Conservation (phyloP, 129 eudicot genomes). For the Artemisia annua region DNA sequence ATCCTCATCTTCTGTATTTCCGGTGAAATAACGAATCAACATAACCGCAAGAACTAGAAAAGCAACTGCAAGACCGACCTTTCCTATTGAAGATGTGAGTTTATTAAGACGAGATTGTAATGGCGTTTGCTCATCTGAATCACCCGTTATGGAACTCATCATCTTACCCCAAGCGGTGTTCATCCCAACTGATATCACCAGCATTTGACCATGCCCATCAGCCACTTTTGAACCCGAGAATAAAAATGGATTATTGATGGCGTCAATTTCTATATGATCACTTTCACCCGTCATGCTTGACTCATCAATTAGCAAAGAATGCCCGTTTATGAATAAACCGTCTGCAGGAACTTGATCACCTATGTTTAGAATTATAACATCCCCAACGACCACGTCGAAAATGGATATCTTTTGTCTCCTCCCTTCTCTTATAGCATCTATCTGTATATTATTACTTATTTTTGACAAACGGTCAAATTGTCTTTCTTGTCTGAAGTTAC, state of each 20-base stretch:
- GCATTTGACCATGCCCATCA: constrained; percentile 8
- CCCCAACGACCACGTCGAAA: constrained; percentile 47
- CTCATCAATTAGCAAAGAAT: constrained; percentile 59
- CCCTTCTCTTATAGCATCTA: constrained; percentile 49
- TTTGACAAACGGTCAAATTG: constrained; percentile 64
- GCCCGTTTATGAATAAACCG: constrained; percentile 59
- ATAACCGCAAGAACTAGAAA: constrained; percentile 15
- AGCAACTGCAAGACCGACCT: constrained; percentile 54
- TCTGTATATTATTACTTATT: constrained; percentile 45
- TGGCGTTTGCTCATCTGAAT: constrained; percentile 31
- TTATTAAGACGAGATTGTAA: constrained; percentile 42
- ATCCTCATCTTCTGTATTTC: constrained; percentile 5
- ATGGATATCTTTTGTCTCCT: constrained; percentile 48
- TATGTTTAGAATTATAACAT: constrained; percentile 42
- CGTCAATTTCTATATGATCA: constrained; percentile 48
- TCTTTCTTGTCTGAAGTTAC: constrained; percentile 59
- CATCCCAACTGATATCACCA: constrained; percentile 16
- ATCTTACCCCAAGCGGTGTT: constrained; percentile 15
- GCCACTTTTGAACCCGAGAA: constrained; percentile 16
- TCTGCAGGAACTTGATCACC: constrained; percentile 74
- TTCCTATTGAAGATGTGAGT: constrained; percentile 56
- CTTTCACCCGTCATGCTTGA: constrained; percentile 67
- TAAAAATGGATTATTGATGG: constrained; percentile 27
- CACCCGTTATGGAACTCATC: constrained; percentile 21
- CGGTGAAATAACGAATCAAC: constrained; percentile 15